Conservation (phyloP, 2,329 filamentous ascomycete genomes). For the Aspergillus sp. region DNA sequence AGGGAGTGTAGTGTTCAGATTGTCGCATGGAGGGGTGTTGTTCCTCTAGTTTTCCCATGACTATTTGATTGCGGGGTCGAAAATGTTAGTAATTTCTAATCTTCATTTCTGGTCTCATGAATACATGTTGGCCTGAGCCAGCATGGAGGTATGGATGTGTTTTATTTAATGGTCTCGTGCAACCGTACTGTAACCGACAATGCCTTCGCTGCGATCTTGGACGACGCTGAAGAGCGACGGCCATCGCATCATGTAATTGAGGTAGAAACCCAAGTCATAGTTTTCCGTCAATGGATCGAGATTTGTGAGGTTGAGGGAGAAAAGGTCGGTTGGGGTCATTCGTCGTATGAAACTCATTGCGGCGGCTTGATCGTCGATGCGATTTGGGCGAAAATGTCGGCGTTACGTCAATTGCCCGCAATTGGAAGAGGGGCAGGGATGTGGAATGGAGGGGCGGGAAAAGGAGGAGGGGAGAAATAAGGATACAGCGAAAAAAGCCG, state of each 20-base stretch:
- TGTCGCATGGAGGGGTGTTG: conserved; percentile 69
- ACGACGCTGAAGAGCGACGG: conserved; percentile 90
- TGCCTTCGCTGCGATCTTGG: conserved; percentile 78
- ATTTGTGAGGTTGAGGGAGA: conserved; percentile 90
- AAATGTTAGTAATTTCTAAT: conserved; percentile 3
- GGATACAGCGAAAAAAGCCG: background rate
- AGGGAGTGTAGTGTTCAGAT: conserved; percentile 92
- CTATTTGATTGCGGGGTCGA: conserved; percentile 40
- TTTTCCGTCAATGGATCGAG: conserved; percentile 97
- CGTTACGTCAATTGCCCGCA: conserved; percentile 1
- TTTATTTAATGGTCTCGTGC: background rate
- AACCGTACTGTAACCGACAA: conserved; percentile 83
- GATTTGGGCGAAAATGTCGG: conserved; percentile 14
- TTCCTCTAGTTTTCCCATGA: conserved; percentile 95
- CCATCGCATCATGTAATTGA: conserved; percentile 95
- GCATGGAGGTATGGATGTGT: too few relatives aligned
- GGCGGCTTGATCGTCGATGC: conserved; percentile 1
- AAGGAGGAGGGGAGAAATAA: too few relatives aligned
- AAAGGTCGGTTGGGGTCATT: conserved; percentile 78
- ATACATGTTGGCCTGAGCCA: too few relatives aligned
- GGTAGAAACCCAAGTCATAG: conserved; percentile 91
- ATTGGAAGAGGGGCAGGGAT: too few relatives aligned
- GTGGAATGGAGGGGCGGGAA: too few relatives aligned
- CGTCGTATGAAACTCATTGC: conserved; percentile 78
- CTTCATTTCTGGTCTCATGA: too few relatives aligned